Conservation (phyloP, 331 rosid species). For the Phaseolus coccineus region DNA sequence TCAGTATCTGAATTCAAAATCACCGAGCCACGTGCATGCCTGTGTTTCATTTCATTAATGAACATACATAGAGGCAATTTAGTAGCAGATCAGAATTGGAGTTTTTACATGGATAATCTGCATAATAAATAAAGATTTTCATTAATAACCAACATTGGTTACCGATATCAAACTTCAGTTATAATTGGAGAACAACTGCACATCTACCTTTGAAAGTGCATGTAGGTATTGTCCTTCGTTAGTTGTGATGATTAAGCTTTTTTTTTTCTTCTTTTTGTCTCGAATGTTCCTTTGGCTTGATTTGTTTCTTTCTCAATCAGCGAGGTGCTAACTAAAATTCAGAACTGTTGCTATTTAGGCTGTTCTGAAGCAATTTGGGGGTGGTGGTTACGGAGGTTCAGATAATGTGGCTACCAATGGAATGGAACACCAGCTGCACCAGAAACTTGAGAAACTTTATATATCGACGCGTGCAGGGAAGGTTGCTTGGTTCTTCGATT, state of each 20-base stretch:
- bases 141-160: not conserved
- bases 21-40: not conserved
- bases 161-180: not conserved
- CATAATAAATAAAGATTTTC: not conserved
- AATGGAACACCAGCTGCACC: slow-evolving; percentile 76
- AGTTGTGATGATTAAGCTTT: slow-evolving; percentile 3
- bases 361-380: slow-evolving; percentile 90
- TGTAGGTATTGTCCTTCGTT: not conserved
- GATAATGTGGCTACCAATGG: slow-evolving; percentile 77
- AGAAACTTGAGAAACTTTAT: slow-evolving; percentile 91
- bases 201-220: not conserved
- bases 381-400: slow-evolving; percentile 88
- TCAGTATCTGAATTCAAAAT: slow-evolving; percentile 25
- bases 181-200: not conserved
- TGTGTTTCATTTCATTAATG: not conserved
- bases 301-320: not conserved
- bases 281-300: not conserved
- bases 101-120: not conserved
- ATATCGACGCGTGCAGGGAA: slow-evolving; percentile 95
- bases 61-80: not conserved
- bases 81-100: not conserved
- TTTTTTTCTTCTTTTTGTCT: not conserved
- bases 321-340: slow-evolving; percentile 36
- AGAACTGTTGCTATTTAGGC: slow-evolving; percentile 61
- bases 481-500: slow-evolving; percentile 58